Base-by-base conservation (phyloP, 1,284 basidiomycete species). In the Leccinum angustisporum region DNA sequence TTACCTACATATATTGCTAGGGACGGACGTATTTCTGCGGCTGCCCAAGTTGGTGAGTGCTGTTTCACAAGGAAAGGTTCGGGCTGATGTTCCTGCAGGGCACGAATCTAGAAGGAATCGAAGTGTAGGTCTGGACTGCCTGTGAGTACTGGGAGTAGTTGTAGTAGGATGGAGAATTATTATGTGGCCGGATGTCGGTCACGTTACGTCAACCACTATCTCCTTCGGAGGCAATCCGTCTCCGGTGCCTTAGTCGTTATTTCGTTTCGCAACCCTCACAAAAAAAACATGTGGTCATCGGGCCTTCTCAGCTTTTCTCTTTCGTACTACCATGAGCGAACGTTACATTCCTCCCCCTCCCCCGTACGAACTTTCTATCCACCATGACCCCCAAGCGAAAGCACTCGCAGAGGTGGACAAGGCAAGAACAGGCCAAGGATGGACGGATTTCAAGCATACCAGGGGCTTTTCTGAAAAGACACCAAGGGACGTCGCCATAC, bases 21-120 rank as follows among this genome's bases (percentile, higher is more conserved):
- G 91, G 33, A 93, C 91, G 6, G 92, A 94, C 70, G 90, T 88
- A 18, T 94, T 90, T 76, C 70, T 95, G 54, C 82, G 90, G 25
- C 78, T 95, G 55, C 93, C 92, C 3, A 94, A 89, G 75, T 79
- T 95, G 70, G 92, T 91, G 67, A 77, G 86, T 77, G 10, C 51
- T 48, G 55, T 61, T 18, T 55, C n/a, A 51, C 13, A 27, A n/a
- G 40, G 5, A 7, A 56, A 52, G 30, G 33, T 16, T 5, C 38
- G 31, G 52, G 46, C 63, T 59, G 62, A 66, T 59, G 30, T 31
- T n/a, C 43, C 40, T 36, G 8, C 67, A 92, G 90, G 91, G 92
- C 43, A 94, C 90, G 16, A 93, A 91, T 73, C 73, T 92, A 65
- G 92, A 94, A 76, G 89, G 86, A 13, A 91, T 92, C 61, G 91